Evolutionary conservation across 805 yeast genomes (phyloP), one percentile per base, ranked within the genome.

Genomic region (Sugiyamaella americana): DNA sequence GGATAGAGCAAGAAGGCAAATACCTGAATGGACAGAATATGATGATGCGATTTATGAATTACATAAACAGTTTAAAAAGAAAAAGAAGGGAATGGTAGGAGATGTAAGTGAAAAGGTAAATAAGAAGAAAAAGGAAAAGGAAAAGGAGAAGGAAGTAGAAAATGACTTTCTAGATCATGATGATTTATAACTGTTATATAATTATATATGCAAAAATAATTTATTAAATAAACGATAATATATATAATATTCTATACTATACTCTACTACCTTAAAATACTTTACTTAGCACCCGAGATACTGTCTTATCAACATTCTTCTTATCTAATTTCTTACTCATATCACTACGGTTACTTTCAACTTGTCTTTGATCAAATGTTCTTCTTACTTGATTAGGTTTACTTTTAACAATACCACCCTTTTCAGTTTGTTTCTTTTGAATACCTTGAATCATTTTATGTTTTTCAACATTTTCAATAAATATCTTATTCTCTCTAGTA

Each of bases 401-500:
- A n/a, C 55, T 58, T 1, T n/a, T 54, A 5, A 50, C 53, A 2
- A 48, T 38, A 3, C 59, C 60, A 10, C 56, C 64, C 44, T 67
- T 66, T 44, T 61, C 64, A 34, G 59, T 69, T 52, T 73, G 68
- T 64, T 76, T 76, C 48, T 69, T 65, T 56, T 78, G 72, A 4
- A 88, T 86, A 48, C 79, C 80, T 38, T 76, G 74, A 43, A 87
- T 73, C 82, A 82, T 82, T 71, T 87, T 87, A 51, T 93, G 82
- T 54, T 78, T 79, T 61, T 91, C 97, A 38, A 91, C 89, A 59
- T 87, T 88, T 54, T 75, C 76, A 49, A 89, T 77, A 61, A 82
- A 93, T 16, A 82, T 77, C 66, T 87, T 87, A 69, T 89, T 89
- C 63, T 91, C 74, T 56, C 86, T 84, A 47, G 81, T 84, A 36